These are phyloP conservation scores for Trichoderma sp. DNA, from an alignment of 2,329 filamentous ascomycete species.

Conservation along the genomic window DNA sequence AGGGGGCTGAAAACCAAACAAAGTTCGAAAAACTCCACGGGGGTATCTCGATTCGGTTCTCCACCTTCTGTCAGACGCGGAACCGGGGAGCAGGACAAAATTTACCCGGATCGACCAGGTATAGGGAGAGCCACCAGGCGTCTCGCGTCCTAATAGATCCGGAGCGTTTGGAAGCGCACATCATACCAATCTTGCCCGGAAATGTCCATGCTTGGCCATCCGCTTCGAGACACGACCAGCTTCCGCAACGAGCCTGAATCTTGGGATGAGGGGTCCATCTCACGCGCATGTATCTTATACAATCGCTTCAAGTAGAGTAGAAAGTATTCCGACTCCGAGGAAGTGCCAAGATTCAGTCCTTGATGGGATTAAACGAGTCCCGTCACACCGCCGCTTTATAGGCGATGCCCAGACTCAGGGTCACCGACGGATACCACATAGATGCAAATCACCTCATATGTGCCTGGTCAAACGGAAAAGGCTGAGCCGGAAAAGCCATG, in stretches of 20 bases:
- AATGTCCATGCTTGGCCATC: background rate
- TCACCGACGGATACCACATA: background rate
- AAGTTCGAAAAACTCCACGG: background rate
- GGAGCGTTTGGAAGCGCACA: background rate
- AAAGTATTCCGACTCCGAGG: background rate
- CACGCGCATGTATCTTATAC: background rate
- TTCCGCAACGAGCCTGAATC: background rate
- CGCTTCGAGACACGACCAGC: background rate
- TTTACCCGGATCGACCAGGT: background rate
- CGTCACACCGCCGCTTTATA: conserved; percentile 5
- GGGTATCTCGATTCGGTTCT: conserved; percentile 10
- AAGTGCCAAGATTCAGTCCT: background rate
- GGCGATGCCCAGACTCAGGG: background rate
- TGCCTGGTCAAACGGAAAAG: conserved; percentile 73
- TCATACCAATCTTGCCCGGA: background rate
- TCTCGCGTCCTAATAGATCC: background rate
- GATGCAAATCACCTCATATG: conserved; percentile 50
- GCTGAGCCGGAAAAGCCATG: conserved; percentile 90
- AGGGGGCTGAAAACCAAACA: background rate
- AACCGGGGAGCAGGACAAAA: background rate
- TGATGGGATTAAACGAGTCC: background rate
- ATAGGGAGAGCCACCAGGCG: background rate
- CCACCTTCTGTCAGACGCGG: conserved; percentile 7
- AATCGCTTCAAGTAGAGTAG: background rate
- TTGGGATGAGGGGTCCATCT: background rate